A percentile compares a stretch with the other conserved stretches of the same genome.
These are phyloP conservation scores for Coemansia sp. DNA, from an alignment of 192 early-diverging fungal species.

Conservation along the genomic window DNA sequence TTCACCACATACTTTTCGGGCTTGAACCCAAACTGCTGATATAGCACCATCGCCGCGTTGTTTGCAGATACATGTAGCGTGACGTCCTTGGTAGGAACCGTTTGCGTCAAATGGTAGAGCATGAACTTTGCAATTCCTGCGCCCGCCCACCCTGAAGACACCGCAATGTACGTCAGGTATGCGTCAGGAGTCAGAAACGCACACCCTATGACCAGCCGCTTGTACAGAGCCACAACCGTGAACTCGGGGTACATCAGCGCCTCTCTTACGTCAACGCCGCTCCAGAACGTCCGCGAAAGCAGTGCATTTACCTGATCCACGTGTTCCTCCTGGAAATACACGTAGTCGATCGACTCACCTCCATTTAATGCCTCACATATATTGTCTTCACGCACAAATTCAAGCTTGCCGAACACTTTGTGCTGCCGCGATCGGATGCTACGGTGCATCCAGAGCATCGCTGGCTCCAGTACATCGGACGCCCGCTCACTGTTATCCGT, in stretches of 20 bases:
- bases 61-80: slow-evolving; percentile 92
- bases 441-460: slow-evolving; percentile 30
- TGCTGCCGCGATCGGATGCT: slow-evolving; percentile 39
- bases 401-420: slow-evolving; percentile 25
- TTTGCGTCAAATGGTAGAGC: slow-evolving; percentile 83
- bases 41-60: slow-evolving; percentile 89
- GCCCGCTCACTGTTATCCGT: slow-evolving; percentile 15
- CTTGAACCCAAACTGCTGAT: slow-evolving; percentile 93
- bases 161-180: slow-evolving; percentile 87
- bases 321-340: slow-evolving; percentile 71
- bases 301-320: slow-evolving; percentile 73
- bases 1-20: slow-evolving; percentile 87
- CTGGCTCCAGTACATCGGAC: slow-evolving; percentile 41
- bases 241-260: slow-evolving; percentile 80
- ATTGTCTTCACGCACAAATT: not conserved
- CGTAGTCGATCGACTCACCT: slow-evolving; percentile 71
- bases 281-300: slow-evolving; percentile 81
- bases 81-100: slow-evolving; percentile 71
- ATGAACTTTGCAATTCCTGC: slow-evolving; percentile 82
- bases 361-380: slow-evolving; percentile 1
- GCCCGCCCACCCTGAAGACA: slow-evolving; percentile 80
- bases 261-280: slow-evolving; percentile 86
- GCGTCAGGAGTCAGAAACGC: slow-evolving; percentile 91
- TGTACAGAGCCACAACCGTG: slow-evolving; percentile 81
- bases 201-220: slow-evolving; percentile 78